phyloP scores from a whole-genome alignment of 352 stramenopile species.

The Aphanomyces cochlioides region DNA sequence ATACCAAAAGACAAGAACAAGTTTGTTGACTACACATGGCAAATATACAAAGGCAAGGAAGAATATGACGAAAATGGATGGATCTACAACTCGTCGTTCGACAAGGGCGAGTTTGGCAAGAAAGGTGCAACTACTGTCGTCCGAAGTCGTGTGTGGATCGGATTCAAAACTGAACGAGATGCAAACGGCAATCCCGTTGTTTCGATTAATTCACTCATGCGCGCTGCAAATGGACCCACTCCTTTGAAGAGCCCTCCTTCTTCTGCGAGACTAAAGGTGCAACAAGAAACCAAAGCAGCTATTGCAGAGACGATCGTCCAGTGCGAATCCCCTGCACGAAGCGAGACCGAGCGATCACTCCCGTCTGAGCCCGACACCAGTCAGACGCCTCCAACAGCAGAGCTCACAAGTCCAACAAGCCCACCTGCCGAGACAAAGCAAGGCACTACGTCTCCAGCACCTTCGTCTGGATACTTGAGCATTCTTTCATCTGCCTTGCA shows the following conservation, averaged over 20 bases:
- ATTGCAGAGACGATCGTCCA: no score
- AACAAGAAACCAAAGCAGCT: no score
- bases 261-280: no score
- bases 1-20: slow-evolving; percentile 51
- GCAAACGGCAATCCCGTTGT: not conserved
- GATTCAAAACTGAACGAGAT: slow-evolving; percentile 21
- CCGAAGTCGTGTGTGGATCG: slow-evolving; percentile 79
- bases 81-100: slow-evolving; percentile 72
- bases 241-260: slow-evolving; percentile 3
- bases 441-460: not conserved
- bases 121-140: slow-evolving; percentile 65
- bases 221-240: not conserved
- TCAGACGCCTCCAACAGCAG: not conserved
- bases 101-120: slow-evolving; percentile 47
- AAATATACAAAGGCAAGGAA: slow-evolving; percentile 67
- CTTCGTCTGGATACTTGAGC: slow-evolving; percentile 1
- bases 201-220: not conserved
- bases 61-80: slow-evolving; percentile 85
- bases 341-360: no score
- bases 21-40: slow-evolving; percentile 59
- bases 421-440: no score
- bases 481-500: slow-evolving; percentile 19
- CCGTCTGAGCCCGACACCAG: no score
- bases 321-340: no score
- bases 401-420: no score